phyloP scores from a whole-genome alignment of 2,329 filamentous ascomycete genomes.

The Phoma sp. region DNA sequence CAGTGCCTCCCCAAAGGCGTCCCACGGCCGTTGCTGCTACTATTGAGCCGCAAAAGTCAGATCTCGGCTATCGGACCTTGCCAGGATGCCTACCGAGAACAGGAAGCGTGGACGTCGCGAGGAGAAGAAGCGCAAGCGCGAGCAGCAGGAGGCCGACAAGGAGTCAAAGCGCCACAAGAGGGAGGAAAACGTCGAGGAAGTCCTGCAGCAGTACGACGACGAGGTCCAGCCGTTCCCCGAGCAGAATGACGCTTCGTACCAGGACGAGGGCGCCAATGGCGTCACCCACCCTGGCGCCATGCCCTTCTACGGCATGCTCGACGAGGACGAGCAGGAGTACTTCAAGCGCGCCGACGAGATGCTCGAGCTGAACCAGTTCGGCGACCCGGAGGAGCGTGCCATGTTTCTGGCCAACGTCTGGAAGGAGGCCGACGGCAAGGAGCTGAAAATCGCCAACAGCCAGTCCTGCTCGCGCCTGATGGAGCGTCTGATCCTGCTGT shows the following conservation, averaged over 20 bases:
- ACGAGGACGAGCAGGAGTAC: conserved; percentile 93
- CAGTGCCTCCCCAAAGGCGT: neutral
- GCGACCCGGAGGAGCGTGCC: conserved; percentile 65
- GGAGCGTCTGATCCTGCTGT: conserved; percentile 87
- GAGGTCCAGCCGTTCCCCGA: conserved; percentile 25
- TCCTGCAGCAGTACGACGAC: conserved; percentile 21
- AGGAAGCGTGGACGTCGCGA: conserved; percentile 64
- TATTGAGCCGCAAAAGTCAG: conserved; percentile 11
- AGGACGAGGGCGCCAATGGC: conserved; percentile 37
- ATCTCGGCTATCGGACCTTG: conserved; percentile 22
- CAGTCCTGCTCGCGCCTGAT: conserved; percentile 93
- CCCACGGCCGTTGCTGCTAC: neutral
- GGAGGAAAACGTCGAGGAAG: conserved; percentile 21
- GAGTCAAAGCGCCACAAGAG: conserved; percentile 44
- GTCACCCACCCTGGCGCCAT: conserved; percentile 58
- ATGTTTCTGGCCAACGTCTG: conserved; percentile 77
- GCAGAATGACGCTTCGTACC: conserved; percentile 17
- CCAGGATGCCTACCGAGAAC: conserved; percentile 63
- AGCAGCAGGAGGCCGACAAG: conserved; percentile 47
- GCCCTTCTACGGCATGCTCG: conserved; percentile 91
- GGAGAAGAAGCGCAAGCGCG: conserved; percentile 59
- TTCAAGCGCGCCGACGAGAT: conserved; percentile 89
- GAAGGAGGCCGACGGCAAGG: conserved; percentile 85
- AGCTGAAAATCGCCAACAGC: conserved; percentile 93
- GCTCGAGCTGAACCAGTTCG: conserved; percentile 88